Percentiles rank a stretch among this genome's conserved stretches.
phyloP scores from a whole-genome alignment of 1,139 yeast species.

The Candida frijolesensis region DNA sequence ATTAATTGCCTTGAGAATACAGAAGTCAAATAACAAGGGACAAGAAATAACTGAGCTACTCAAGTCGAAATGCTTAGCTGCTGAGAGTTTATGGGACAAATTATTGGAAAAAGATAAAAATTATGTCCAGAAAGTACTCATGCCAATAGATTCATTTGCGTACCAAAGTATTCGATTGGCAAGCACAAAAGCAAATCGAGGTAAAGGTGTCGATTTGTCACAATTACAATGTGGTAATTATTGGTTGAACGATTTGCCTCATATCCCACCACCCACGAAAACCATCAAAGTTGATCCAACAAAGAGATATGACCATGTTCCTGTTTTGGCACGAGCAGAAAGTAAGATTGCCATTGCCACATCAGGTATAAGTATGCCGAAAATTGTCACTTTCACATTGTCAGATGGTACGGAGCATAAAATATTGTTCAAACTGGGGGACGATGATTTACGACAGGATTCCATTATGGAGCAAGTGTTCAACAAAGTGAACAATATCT shows the following conservation, averaged over 20 bases:
- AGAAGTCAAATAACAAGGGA: slow-evolving; percentile 35
- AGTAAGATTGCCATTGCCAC: slow-evolving; percentile 60
- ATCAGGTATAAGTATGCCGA: slow-evolving; percentile 86
- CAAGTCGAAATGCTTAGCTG: slow-evolving; percentile 52
- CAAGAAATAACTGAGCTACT: slow-evolving; percentile 34
- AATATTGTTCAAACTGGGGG: slow-evolving; percentile 76
- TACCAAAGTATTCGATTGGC: slow-evolving; percentile 56
- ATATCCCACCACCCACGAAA: slow-evolving; percentile 72
- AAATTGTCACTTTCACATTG: slow-evolving; percentile 59
- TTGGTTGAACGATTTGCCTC: slow-evolving; percentile 58
- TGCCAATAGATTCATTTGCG: slow-evolving; percentile 52
- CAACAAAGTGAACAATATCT: slow-evolving; percentile 76
- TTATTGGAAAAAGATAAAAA: slow-evolving; percentile 12
- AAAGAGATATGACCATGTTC: slow-evolving; percentile 50
- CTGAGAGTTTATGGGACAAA: slow-evolving; percentile 46
- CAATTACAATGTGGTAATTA: slow-evolving; percentile 45
- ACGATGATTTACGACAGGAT: slow-evolving; percentile 93
- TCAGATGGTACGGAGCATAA: slow-evolving; percentile 60
- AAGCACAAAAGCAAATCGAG: slow-evolving; percentile 39
- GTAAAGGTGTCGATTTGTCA: slow-evolving; percentile 36
- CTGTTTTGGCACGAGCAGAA: slow-evolving; percentile 49
- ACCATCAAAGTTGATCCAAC: slow-evolving; percentile 43
- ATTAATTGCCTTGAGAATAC: slow-evolving; percentile 57
- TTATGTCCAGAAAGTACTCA: slow-evolving; percentile 20
- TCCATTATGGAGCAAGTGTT: slow-evolving; percentile 98